A percentile compares a stretch with the other conserved stretches of the same genome.
Conservation (phyloP, 2,329 filamentous ascomycete genomes). For the Myriangium duriaei region DNA sequence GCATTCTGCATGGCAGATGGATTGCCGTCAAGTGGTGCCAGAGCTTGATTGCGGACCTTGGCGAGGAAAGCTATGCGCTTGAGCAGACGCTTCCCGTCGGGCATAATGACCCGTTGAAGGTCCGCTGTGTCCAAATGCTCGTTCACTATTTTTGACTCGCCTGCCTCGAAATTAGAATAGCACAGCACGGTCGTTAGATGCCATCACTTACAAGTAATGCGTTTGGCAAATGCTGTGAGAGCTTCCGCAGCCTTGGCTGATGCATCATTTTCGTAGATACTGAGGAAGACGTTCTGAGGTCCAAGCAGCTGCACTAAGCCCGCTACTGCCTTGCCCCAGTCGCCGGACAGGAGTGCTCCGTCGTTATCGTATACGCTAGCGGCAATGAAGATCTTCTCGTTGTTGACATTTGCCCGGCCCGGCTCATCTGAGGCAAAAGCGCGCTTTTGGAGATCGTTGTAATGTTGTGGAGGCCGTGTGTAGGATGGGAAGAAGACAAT, state of each 20-base stretch:
- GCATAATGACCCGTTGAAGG: slow-evolving; percentile 48
- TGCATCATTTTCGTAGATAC: slow-evolving; percentile 62
- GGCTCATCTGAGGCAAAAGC: slow-evolving; percentile 18
- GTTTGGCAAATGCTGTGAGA: slow-evolving; percentile 40
- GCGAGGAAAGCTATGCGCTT: slow-evolving; percentile 66
- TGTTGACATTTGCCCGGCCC: slow-evolving; percentile 38
- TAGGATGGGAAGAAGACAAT: slow-evolving; percentile 44
- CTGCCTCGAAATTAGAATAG: slow-evolving; percentile 15
- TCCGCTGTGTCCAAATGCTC: slow-evolving; percentile 46
- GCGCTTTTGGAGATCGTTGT: slow-evolving; percentile 30
- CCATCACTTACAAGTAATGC: slow-evolving; percentile 32
- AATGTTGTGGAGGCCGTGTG: slow-evolving; percentile 41
- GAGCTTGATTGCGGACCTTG: slow-evolving; percentile 57
- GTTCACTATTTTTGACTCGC: slow-evolving; percentile 41
- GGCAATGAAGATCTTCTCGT: slow-evolving; percentile 62
- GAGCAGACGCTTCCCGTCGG: slow-evolving; percentile 49
- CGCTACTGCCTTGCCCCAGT: slow-evolving; percentile 51
- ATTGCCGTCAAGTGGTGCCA: slow-evolving; percentile 46
- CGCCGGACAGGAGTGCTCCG: slow-evolving; percentile 47
- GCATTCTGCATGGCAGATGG: slow-evolving; percentile 31
- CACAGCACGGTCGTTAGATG: background rate
- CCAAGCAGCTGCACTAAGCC: slow-evolving; percentile 54
- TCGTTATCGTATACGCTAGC: slow-evolving; percentile 55
- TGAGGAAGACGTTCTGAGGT: slow-evolving; percentile 54
- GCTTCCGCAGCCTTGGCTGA: slow-evolving; percentile 39